Evolutionary conservation across 257 asterid species (phyloP).

Genomic region (Scutellaria galericulata): DNA sequence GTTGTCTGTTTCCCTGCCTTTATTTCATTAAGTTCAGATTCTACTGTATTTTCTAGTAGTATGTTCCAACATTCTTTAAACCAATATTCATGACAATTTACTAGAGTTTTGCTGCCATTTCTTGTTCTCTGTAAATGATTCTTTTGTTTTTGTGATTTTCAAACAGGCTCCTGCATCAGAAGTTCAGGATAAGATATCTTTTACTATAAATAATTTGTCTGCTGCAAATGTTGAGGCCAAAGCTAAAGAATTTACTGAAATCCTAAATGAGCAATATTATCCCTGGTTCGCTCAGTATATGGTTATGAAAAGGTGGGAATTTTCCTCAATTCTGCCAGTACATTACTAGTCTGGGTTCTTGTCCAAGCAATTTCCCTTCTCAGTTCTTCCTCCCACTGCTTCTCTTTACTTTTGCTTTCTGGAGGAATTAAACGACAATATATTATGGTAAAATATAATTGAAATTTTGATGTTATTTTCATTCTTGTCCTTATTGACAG

Average conservation of each 20-base stretch:
- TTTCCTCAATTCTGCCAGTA: conserved; percentile 1
- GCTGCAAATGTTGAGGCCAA: conserved; percentile 82
- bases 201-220: conserved; percentile 83
- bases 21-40: conserved; percentile 1
- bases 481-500: conserved; percentile 50
- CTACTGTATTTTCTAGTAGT: not conserved
- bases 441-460: not conserved
- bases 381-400: not conserved
- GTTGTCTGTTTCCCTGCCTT: conserved; percentile 6
- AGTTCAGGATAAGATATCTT: conserved; percentile 92
- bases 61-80: conserved; percentile 7
- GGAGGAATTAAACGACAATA: conserved; percentile 9
- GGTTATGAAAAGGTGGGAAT: conserved; percentile 91
- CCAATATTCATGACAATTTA: not conserved
- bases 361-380: not conserved
- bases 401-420: conserved; percentile 9
- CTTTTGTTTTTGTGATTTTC: conserved; percentile 24
- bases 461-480: conserved; percentile 12
- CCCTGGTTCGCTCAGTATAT: conserved; percentile 99
- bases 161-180: conserved; percentile 93
- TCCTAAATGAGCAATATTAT: conserved; percentile 73
- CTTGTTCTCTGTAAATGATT: conserved; percentile 22
- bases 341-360: conserved; percentile 1
- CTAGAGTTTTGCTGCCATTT: conserved; percentile 17
- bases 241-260: conserved; percentile 83